These are phyloP conservation scores for Aleurites moluccanus DNA, from an alignment of 441 rosid genomes.

Conservation along the genomic window DNA sequence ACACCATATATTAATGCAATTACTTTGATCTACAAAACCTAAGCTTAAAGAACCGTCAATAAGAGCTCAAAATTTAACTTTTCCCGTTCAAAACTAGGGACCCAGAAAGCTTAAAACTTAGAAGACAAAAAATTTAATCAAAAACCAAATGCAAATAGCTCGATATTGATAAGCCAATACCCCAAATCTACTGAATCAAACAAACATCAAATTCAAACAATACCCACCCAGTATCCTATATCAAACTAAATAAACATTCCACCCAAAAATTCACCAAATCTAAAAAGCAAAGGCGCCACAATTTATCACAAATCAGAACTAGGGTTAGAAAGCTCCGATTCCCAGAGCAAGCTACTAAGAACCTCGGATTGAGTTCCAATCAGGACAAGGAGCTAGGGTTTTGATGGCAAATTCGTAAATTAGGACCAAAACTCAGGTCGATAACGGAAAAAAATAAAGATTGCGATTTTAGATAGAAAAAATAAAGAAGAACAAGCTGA, in stretches of 20 bases:
- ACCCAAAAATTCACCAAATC: constrained; percentile 24
- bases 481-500: neutral
- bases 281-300: constrained; percentile 22
- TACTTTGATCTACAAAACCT: constrained; percentile 30
- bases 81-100: constrained; percentile 23
- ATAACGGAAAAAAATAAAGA: constrained; percentile 13
- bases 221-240: constrained; percentile 17
- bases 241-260: constrained; percentile 16
- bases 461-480: neutral
- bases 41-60: constrained; percentile 13
- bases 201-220: constrained; percentile 25
- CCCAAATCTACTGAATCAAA: constrained; percentile 31
- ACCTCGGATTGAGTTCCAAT: constrained; percentile 21
- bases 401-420: constrained; percentile 42
- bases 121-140: neutral
- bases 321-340: constrained; percentile 45
- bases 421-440: constrained; percentile 10
- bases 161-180: constrained; percentile 23
- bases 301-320: constrained; percentile 26
- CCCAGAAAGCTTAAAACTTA: constrained; percentile 29
- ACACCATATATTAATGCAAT: constrained; percentile 1
- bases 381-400: constrained; percentile 50
- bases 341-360: constrained; percentile 27
- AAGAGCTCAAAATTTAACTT: constrained; percentile 18
- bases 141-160: constrained; percentile 15